Evolutionary conservation across 1,139 yeast genomes (phyloP).

Genomic region (Zygoascus sp.): DNA sequence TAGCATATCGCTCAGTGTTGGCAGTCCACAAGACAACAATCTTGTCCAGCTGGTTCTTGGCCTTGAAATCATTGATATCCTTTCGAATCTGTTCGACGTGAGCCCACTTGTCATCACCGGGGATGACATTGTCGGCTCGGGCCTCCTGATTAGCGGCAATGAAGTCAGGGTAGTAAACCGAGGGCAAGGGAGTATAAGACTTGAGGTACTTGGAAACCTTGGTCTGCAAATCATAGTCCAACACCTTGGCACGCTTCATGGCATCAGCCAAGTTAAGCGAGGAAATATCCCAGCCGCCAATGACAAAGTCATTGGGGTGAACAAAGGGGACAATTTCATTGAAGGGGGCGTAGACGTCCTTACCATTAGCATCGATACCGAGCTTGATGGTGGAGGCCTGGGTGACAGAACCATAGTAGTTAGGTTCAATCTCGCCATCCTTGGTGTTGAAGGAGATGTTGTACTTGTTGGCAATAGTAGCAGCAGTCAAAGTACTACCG

Average conservation of each 20-base stretch:
- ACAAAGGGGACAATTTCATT: slow-evolving; percentile 84
- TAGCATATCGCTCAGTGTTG: slow-evolving; percentile 91
- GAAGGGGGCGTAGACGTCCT: slow-evolving; percentile 91
- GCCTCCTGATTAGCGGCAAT: slow-evolving; percentile 93
- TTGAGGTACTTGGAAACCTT: slow-evolving; percentile 66
- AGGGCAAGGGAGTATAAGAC: slow-evolving; percentile 66
- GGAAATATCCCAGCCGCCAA: slow-evolving; percentile 94
- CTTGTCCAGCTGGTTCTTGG: slow-evolving; percentile 67
- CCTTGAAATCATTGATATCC: slow-evolving; percentile 79
- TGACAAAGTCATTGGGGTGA: slow-evolving; percentile 82
- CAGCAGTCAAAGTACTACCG: slow-evolving; percentile 86
- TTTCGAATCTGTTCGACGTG: slow-evolving; percentile 84
- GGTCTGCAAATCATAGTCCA: slow-evolving; percentile 79
- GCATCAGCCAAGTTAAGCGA: slow-evolving; percentile 68
- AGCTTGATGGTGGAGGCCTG: slow-evolving; percentile 87
- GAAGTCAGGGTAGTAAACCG: slow-evolving; percentile 92
- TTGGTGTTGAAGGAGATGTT: slow-evolving; percentile 75
- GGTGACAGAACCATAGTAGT: slow-evolving; percentile 94
- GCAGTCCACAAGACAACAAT: slow-evolving; percentile 96
- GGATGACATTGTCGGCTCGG: slow-evolving; percentile 84
- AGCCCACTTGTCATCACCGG: slow-evolving; percentile 72
- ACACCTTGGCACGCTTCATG: slow-evolving; percentile 79
- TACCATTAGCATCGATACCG: slow-evolving; percentile 77
- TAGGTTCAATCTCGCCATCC: slow-evolving; percentile 74
- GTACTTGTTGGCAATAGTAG: slow-evolving; percentile 81